Evolutionary conservation across 768 basidiomycete species (phyloP), one percentile per base, ranked within the genome.

Genomic region (Amanita phalloides): DNA sequence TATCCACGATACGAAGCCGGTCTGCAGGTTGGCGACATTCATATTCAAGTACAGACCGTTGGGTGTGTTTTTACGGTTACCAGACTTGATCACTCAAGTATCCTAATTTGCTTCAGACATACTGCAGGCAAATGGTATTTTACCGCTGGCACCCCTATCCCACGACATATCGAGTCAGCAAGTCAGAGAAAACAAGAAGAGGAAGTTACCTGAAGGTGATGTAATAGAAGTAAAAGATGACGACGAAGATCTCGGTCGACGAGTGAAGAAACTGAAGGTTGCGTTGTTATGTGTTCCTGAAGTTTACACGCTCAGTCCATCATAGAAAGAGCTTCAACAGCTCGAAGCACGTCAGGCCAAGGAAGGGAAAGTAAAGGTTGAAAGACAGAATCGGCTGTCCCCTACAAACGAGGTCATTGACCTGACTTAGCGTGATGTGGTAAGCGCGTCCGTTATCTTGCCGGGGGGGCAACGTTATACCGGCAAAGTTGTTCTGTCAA

Each of bases 41-140:
- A 54, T 58, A 7, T 63, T 65, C 44, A 60, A 52, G 41, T 63
- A 65, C 53, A 53, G 63, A 21, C 54, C 62, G 6, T 41, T 60
- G 4, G 60, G 62, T 64, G 28, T 25, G 57, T 28, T 39, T 3
- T 25, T n/a, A 17, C 17, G 17, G 17, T 17, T 17, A 23, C 11
- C 38, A 17, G 11, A n/a, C 44, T 11, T 32, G 32, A 48, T 14
- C 7, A n/a, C 8, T 11, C 11, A 39, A 26, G 28, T 25, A 37
- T 3, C 35, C 13, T 38, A 37, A 36, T 28, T 25, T 23, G n/a
- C n/a, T n/a, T 20, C 23, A 61, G 58, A 52, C 13, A 45, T 58
- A 30, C 55, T 61, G 5, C 57, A 55, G 36, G 60, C 58, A 3
- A 57, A 55, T 32, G 58, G 35, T 2, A 56, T 61, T 33, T 58